These are phyloP conservation scores for Paracorniculantispora psalliotae DNA, from an alignment of 2,329 filamentous ascomycete species.

Conservation along the genomic window DNA sequence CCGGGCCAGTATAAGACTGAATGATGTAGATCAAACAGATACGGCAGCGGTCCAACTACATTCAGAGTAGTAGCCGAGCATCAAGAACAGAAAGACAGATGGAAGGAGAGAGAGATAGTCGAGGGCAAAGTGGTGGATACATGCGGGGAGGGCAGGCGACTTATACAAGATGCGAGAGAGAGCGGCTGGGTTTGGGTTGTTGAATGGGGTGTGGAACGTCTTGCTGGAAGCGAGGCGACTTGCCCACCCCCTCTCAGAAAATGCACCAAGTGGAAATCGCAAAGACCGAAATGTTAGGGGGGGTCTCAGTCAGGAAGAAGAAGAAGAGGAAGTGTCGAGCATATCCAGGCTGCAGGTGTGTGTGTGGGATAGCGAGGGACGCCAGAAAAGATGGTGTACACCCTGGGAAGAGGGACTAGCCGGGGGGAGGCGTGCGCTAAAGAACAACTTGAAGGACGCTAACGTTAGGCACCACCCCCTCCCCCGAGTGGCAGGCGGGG, in stretches of 20 bases:
- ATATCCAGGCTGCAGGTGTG: background rate
- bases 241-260: too few species aligned
- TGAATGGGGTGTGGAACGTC: background rate
- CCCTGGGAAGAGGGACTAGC: background rate
- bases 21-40: conserved; percentile 7
- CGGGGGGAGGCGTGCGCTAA: conserved; percentile 1
- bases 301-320: background rate
- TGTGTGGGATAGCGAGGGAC: background rate
- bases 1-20: background rate
- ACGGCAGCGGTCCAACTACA: background rate
- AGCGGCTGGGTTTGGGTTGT: conserved; percentile 13
- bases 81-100: background rate
- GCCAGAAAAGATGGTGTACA: background rate
- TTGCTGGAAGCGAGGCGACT: background rate
- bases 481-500: background rate
- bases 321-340: background rate
- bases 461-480: background rate
- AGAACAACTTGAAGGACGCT: background rate
- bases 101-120: background rate
- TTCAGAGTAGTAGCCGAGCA: background rate
- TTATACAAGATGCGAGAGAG: conserved; percentile 14
- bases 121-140: conserved; percentile 12
- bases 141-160: conserved; percentile 13
- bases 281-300: background rate
- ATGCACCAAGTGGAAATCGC: conserved; percentile 8